phyloP scores from a whole-genome alignment of 192 early-diverging fungal species.

The Piromyces finnis region DNA sequence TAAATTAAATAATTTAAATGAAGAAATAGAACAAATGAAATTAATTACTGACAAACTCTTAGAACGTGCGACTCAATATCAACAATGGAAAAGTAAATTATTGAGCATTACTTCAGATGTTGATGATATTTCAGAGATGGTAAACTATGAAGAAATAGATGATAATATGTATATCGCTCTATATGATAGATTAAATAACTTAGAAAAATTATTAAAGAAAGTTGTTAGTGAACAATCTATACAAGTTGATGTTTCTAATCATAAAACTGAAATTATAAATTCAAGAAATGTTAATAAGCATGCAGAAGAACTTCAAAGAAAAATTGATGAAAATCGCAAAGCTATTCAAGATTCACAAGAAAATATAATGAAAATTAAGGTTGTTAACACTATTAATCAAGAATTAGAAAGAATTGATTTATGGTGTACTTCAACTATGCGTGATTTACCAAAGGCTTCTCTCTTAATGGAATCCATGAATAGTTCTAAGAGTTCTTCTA shows the following conservation, averaged over 20 bases:
- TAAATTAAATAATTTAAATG: neutral
- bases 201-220: neutral
- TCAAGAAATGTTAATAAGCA: neutral
- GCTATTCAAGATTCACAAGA: neutral
- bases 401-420: neutral
- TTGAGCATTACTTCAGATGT: neutral
- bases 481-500: neutral
- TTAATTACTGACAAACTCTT: neutral
- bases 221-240: neutral
- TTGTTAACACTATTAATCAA: neutral
- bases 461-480: neutral
- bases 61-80: neutral
- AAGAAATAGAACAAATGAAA: neutral
- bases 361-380: neutral
- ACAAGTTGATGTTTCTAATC: neutral
- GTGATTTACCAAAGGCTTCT: neutral
- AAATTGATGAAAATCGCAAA: neutral
- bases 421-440: neutral
- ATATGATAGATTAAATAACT: neutral
- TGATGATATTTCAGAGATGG: neutral
- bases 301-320: neutral
- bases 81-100: neutral
- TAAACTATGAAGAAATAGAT: neutral
- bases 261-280: neutral
- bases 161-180: neutral